Evolutionary conservation across 352 stramenopile species (phyloP).

Genomic region (Pythium phragmiticola): DNA sequence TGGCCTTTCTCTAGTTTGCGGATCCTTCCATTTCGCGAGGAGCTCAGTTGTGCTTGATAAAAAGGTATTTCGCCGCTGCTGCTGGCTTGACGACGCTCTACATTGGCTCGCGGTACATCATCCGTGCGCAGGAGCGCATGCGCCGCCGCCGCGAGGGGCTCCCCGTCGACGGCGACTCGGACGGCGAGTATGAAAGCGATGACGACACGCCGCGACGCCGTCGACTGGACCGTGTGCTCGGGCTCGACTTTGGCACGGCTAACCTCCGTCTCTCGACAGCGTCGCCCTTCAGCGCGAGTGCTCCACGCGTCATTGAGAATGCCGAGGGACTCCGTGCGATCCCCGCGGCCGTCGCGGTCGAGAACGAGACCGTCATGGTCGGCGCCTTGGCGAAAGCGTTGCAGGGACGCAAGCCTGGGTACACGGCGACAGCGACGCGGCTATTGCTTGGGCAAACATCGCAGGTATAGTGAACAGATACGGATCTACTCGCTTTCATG

Average conservation of each 20-base stretch:
- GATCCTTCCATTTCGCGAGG: too few relatives aligned
- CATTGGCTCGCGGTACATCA: constrained; percentile 53
- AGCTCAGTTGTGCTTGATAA: background rate
- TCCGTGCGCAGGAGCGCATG: constrained; percentile 60
- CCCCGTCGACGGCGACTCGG: constrained; percentile 20
- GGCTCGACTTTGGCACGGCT: constrained; percentile 52
- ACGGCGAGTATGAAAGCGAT: constrained; percentile 1
- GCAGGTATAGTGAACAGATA: constrained; percentile 4
- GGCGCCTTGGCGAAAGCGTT: constrained; percentile 48
- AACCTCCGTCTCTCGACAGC: constrained; percentile 51
- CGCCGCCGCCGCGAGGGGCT: constrained; percentile 41
- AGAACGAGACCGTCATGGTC: constrained; percentile 56
- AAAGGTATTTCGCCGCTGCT: constrained; percentile 35
- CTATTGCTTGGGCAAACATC: constrained; percentile 38
- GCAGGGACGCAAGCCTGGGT: constrained; percentile 50
- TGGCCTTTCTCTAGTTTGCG: background rate
- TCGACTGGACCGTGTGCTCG: constrained; percentile 39
- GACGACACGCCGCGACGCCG: constrained; percentile 14
- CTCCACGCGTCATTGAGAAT: constrained; percentile 52
- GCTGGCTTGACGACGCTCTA: constrained; percentile 46
- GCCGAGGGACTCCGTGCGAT: constrained; percentile 53
- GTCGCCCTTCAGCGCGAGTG: constrained; percentile 24
- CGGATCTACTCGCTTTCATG: too few relatives aligned
- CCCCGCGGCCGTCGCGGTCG: constrained; percentile 54
- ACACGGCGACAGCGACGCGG: constrained; percentile 54